Conservation (phyloP, 345 rosid species). For the Dipteronia dyeriana region DNA sequence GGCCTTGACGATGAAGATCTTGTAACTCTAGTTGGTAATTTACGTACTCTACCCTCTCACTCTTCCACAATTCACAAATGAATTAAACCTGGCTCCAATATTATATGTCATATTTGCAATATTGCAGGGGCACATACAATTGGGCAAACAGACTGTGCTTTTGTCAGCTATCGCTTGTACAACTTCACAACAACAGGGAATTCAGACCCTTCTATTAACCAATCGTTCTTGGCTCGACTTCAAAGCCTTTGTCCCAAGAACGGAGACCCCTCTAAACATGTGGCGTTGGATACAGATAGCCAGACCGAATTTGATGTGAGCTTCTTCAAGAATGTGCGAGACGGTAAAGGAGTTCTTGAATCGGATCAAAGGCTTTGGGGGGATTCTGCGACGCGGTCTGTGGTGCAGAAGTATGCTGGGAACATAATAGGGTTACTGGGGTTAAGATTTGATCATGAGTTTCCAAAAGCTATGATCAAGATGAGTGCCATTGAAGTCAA, state of each 20-base stretch:
- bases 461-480: constrained; percentile 67
- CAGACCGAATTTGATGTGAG: constrained; percentile 51
- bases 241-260: constrained; percentile 56
- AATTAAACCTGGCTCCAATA: neutral
- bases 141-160: constrained; percentile 69
- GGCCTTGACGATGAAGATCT: constrained; percentile 67
- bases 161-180: constrained; percentile 68
- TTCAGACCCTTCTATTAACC: constrained; percentile 67
- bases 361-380: constrained; percentile 79
- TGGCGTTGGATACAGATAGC: constrained; percentile 59
- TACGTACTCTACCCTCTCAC: neutral
- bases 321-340: constrained; percentile 61
- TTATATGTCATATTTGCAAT: neutral
- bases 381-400: constrained; percentile 43
- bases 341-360: constrained; percentile 66
- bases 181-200: constrained; percentile 65
- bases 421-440: constrained; percentile 58
- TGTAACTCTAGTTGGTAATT: constrained; percentile 65
- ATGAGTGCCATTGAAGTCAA: constrained; percentile 78
- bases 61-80: neutral
- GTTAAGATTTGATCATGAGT: constrained; percentile 58
- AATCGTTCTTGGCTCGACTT: constrained; percentile 53
- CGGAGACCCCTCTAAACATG: constrained; percentile 58
- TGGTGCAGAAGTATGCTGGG: constrained; percentile 58
- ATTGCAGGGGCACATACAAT: constrained; percentile 67